phyloP scores from a whole-genome alignment of 1,284 basidiomycete species.

The Xanthoconium separans region DNA sequence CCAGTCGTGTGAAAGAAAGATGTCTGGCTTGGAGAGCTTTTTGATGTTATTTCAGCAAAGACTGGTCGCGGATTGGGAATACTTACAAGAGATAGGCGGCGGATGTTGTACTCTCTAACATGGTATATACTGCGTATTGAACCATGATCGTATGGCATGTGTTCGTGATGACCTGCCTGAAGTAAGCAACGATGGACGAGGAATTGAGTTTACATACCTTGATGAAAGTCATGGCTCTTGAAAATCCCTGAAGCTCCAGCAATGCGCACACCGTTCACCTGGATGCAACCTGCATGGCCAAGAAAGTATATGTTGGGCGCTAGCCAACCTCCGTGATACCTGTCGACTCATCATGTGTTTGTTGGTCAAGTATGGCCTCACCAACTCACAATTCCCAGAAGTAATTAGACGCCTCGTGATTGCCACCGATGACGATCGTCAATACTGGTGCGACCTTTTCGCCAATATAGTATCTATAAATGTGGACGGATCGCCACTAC shows the following conservation, averaged over 20 bases:
- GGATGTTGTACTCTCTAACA: slow-evolving; percentile 83
- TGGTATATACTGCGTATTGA: slow-evolving; percentile 90
- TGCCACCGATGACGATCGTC: slow-evolving; percentile 96
- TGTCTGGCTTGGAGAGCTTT: slow-evolving; percentile 61
- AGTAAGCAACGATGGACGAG: slow-evolving; percentile 3
- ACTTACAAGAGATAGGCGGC: slow-evolving; percentile 76
- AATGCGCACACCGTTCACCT: slow-evolving; percentile 85
- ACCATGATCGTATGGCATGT: slow-evolving; percentile 65
- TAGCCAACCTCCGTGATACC: slow-evolving; percentile 94
- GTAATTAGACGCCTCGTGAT: slow-evolving; percentile 97
- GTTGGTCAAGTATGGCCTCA: neutral
- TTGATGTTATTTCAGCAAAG: slow-evolving; percentile 2
- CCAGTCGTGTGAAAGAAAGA: slow-evolving; percentile 98
- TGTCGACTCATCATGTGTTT: slow-evolving; percentile 29
- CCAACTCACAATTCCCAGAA: slow-evolving; percentile 88
- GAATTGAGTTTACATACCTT: slow-evolving; percentile 48
- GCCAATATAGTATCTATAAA: slow-evolving; percentile 80
- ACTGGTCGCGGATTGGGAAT: neutral
- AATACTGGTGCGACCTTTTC: slow-evolving; percentile 79
- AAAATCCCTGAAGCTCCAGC: slow-evolving; percentile 93
- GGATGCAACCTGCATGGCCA: slow-evolving; percentile 87
- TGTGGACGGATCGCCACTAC: neutral
- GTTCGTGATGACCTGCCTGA: slow-evolving; percentile 66
- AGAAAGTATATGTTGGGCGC: slow-evolving; percentile 98
- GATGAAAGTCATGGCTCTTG: slow-evolving; percentile 76